Percentiles rank a stretch among this genome's conserved stretches.
These are phyloP conservation scores for Petunia axillaris DNA, from an alignment of 257 asterid genomes.

Conservation along the genomic window DNA sequence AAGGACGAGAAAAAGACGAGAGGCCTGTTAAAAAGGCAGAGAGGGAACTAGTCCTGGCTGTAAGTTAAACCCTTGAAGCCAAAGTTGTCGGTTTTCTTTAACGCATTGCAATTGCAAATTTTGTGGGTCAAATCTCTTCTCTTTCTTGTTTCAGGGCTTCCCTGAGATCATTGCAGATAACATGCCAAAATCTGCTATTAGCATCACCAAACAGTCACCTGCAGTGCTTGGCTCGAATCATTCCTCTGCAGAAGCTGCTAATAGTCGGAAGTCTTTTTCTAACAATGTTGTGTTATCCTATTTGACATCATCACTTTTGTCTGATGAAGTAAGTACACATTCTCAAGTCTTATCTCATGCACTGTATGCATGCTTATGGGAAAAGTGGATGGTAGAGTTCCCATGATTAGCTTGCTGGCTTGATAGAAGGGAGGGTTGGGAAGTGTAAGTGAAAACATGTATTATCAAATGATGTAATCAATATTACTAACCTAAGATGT, in stretches of 20 bases:
- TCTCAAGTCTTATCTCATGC: background rate
- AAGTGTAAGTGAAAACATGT: too few relatives aligned
- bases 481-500: background rate
- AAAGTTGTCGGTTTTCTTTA: background rate
- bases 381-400: too few relatives aligned
- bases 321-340: constrained; percentile 1
- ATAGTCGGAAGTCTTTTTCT: background rate
- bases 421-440: too few relatives aligned
- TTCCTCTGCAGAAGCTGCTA: background rate
- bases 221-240: background rate
- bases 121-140: background rate
- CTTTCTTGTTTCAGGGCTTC: background rate
- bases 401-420: too few relatives aligned
- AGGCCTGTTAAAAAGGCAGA: background rate
- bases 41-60: background rate
- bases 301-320: background rate
- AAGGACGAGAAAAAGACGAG: background rate
- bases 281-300: background rate
- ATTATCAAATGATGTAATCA: background rate
- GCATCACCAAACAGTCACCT: background rate
- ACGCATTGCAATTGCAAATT: background rate
- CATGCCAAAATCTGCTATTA: background rate
- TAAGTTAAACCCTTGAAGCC: background rate
- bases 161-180: background rate
- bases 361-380: background rate